phyloP scores from a whole-genome alignment of 2,329 filamentous ascomycete species.

The Fusarium papillatum region DNA sequence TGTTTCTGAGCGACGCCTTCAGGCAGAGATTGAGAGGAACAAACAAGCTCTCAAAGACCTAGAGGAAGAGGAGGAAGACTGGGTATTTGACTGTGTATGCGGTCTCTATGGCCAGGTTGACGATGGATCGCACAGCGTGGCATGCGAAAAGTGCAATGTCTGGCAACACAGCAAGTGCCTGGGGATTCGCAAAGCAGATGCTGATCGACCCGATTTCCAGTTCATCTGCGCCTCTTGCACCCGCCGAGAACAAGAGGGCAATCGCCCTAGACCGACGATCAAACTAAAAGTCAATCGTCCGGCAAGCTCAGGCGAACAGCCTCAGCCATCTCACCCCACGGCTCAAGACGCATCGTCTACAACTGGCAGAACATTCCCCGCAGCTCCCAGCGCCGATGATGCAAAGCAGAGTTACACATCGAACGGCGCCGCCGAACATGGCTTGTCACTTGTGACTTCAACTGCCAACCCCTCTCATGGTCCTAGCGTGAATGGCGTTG shows the following conservation, averaged over 20 bases:
- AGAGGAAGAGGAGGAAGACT: constrained; percentile 82
- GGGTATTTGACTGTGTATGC: constrained; percentile 96
- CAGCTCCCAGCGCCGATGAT: constrained; percentile 1
- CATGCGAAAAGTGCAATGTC: constrained; percentile 93
- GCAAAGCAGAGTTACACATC: constrained; percentile 4
- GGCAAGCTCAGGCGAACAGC: constrained; percentile 17
- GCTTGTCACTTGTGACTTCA: constrained; percentile 22
- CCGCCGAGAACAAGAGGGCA: constrained; percentile 74
- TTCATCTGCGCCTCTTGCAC: constrained; percentile 88
- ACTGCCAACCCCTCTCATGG: constrained; percentile 14
- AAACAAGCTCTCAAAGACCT: constrained; percentile 83
- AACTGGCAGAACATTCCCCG: not conserved
- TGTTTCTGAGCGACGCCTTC: constrained; percentile 84
- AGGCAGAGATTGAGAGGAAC: constrained; percentile 84
- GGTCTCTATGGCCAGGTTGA: constrained; percentile 93
- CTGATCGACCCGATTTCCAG: constrained; percentile 87
- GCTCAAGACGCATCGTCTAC: constrained; percentile 3
- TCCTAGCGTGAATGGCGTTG: constrained; percentile 28
- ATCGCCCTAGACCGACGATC: constrained; percentile 64
- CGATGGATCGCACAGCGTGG: constrained; percentile 93
- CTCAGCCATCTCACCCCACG: constrained; percentile 19
- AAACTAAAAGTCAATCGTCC: constrained; percentile 63
- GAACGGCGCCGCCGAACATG: constrained; percentile 26
- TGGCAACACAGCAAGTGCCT: constrained; percentile 98
- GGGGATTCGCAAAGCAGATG: constrained; percentile 82